Evolutionary conservation across 495 filamentous ascomycete species (phyloP).

Genomic region (Podospora appendiculata): DNA sequence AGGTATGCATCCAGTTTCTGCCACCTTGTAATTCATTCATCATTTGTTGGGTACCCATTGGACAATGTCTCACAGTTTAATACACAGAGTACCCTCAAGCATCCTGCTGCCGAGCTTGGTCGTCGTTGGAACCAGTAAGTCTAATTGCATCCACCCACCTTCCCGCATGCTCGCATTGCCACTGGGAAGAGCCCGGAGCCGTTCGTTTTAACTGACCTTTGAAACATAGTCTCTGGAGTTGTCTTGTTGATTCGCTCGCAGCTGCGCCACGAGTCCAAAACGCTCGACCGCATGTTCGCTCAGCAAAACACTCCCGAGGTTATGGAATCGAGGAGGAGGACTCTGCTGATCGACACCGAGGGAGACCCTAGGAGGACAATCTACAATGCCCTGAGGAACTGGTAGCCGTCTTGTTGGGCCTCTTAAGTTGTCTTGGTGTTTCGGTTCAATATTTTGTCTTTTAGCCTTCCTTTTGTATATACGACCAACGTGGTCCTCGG

Average conservation of each 20-base stretch:
- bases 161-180: neutral
- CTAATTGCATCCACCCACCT: neutral
- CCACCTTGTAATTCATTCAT: neutral
- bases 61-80: neutral
- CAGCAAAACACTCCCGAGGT: constrained; percentile 33
- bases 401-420: constrained; percentile 1
- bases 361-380: constrained; percentile 32
- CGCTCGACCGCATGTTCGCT: constrained; percentile 31
- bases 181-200: too few relatives aligned
- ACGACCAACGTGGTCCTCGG: too few relatives aligned
- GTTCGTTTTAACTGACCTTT: neutral
- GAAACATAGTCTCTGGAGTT: constrained; percentile 20
- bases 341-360: constrained; percentile 22
- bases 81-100: neutral
- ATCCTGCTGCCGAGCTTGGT: constrained; percentile 14
- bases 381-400: constrained; percentile 27
- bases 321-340: constrained; percentile 19
- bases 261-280: constrained; percentile 20
- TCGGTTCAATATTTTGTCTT: too few relatives aligned
- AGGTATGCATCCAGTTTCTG: neutral
- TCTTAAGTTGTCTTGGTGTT: too few relatives aligned
- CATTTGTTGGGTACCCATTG: neutral
- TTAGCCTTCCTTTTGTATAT: too few relatives aligned
- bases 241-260: constrained; percentile 24
- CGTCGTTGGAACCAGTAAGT: constrained; percentile 21